phyloP scores from a whole-genome alignment of 495 filamentous ascomycete genomes.

The Hyaloscypha variabilis region DNA sequence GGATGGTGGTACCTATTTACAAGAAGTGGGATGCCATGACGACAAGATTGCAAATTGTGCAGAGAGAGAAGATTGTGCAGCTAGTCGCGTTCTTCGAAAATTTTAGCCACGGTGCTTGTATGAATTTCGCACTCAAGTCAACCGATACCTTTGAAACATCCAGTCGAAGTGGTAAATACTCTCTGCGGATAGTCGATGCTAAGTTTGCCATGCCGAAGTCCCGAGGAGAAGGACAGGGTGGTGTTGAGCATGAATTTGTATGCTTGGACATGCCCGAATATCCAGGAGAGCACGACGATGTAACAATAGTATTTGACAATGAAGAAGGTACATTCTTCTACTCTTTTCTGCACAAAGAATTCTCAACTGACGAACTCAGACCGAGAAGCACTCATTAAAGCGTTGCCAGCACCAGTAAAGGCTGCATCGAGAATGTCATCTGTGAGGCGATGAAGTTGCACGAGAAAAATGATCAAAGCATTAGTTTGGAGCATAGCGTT shows the following conservation, averaged over 20 bases:
- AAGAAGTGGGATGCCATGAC: conserved; percentile 84
- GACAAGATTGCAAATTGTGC: conserved; percentile 78
- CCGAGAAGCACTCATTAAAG: conserved; percentile 26
- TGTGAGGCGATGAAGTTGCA: conserved; percentile 20
- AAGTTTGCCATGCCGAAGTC: conserved; percentile 80
- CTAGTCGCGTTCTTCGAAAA: conserved; percentile 82
- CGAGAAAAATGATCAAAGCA: conserved; percentile 1
- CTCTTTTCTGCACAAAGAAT: neutral
- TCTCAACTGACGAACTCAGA: conserved; percentile 26
- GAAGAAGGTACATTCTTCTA: conserved; percentile 65
- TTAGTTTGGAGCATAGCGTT: conserved; percentile 3
- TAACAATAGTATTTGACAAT: conserved; percentile 78
- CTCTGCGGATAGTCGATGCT: conserved; percentile 78
- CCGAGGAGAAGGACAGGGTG: conserved; percentile 23
- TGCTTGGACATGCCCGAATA: conserved; percentile 86
- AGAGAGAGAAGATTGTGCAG: conserved; percentile 70
- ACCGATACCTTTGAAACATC: conserved; percentile 80
- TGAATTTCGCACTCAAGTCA: conserved; percentile 82
- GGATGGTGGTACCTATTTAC: conserved; percentile 86
- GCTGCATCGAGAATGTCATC: conserved; percentile 29
- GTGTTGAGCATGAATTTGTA: conserved; percentile 64
- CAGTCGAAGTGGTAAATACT: conserved; percentile 64
- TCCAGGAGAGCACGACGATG: conserved; percentile 88
- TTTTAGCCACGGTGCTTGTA: conserved; percentile 79
- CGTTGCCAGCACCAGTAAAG: conserved; percentile 32